Evolutionary conservation across 2,329 filamentous ascomycete species (phyloP), one percentile per base, ranked within the genome.

Genomic region (Thielaviopsis ethacetica): DNA sequence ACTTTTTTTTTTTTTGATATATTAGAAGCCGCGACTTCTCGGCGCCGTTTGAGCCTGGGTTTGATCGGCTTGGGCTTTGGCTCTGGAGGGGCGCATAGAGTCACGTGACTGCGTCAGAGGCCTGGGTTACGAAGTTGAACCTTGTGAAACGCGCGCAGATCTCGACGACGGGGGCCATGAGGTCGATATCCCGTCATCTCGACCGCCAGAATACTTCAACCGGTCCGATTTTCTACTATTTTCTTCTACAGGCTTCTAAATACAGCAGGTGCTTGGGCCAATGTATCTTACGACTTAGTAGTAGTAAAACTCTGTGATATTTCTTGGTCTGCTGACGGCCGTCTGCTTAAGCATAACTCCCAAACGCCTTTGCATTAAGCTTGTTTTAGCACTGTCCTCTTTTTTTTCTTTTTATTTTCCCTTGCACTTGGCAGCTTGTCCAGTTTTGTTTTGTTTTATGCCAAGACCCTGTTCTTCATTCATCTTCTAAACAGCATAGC

Each of bases 381-480:
- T 49, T 49, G 44, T 19, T 49, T 19, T 49, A n/a, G 15, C 38
- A 44, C 26, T 60, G 38, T 54, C 59, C 56, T 57, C 59, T 59
- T 19, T 38, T 57, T 54, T 47, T 54, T 59, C 21, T 26, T 34
- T 53, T 19, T 52, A 10, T 41, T 30, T 41, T 49, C 17, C 21
- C n/a, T 44, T 51, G 24, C 30, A 2, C 10, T 34, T 10, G 30
- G 6, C 10, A 9, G 30, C 30, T 34, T 34, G 30, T 34, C 10
- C 10, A 34, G 3, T 19, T 27, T 30, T 5, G 51, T 26, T 26
- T 53, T 30, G 51, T 53, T 26, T 53, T 53, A 22, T 51, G 19
- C 24, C 21, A 15, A 10, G 22, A 53, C n/a, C 17, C 13, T 5
- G 7, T 24, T 24, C 21, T n/a, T 24, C 21, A n/a, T n/a, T n/a